Base-by-base conservation (phyloP, 306 rosid genomes). In the Pyrus communis region DNA sequence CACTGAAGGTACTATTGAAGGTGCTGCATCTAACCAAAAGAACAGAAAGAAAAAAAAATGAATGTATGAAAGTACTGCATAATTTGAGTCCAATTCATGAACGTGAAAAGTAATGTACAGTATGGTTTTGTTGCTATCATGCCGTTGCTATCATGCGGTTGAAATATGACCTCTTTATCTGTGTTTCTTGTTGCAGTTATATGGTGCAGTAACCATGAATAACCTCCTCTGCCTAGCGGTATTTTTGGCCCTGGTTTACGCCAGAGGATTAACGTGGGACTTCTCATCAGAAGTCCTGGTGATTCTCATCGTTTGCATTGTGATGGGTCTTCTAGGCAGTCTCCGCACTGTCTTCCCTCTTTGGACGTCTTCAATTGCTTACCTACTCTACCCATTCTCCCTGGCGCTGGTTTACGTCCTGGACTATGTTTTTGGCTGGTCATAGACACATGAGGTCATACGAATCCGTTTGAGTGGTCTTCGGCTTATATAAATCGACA, bases 141-240 rank as follows among this genome's bases (percentile, higher is more conserved):
- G 43, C 42, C 10, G 10, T 38, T 38, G 35, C 27, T 1, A 25
- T 25, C 27, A 25, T 25, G 27, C 27, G 40, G 70, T 31, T 25
- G 18, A 9, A 30, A 40, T 23, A 23, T 49, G 57, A 66, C 65
- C 21, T 17, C 31, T 71, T 81, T 12, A 11, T 43, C 38, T 68
- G 35, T 54, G 45, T 22, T 70, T 77, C 66, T 59, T 73, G 35
- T 52, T 80, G 97, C 94, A 96, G 99, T 31, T 96, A 55, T 96
- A 91, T 67, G 99, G 99, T 35, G 96, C 97, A 54, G 99, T 79
- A 40, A 92, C 99, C 30, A 96, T 91, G 98, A 96, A 91, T 61
- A 96, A 96, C 60, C 87, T 92, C 25, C 96, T 96, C 19, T 96
- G 97, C 83, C 86, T 96, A 35, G 87, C 99, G 2, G 99, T 96